Evolutionary conservation across 106 monocot species (phyloP).

Genomic region (Iris macrosiphon): DNA sequence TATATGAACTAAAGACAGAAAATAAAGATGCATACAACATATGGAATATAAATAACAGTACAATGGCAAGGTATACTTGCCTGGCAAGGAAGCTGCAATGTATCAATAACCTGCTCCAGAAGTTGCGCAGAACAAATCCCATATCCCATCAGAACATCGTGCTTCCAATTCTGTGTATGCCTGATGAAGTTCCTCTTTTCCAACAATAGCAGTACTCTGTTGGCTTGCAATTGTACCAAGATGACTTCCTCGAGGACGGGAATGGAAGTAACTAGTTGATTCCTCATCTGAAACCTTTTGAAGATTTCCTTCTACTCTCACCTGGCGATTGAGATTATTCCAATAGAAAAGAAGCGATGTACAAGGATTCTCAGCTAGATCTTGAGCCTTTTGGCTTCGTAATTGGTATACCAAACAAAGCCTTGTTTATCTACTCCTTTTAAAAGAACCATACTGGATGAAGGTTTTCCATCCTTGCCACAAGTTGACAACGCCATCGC

Average conservation of each 20-base stretch:
- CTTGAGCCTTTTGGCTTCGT: conserved; percentile 70
- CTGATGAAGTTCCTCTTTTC: conserved; percentile 60
- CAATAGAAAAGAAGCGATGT: conserved; percentile 90
- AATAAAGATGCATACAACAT: too few species aligned
- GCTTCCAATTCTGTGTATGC: conserved; percentile 60
- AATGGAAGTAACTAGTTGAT: conserved; percentile 85
- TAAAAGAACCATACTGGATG: conserved; percentile 82
- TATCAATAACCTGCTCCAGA: too few species aligned
- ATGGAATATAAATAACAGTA: too few species aligned
- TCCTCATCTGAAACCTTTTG: conserved; percentile 71
- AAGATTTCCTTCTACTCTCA: conserved; percentile 88
- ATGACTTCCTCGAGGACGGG: conserved; percentile 89
- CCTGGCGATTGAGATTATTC: conserved; percentile 84
- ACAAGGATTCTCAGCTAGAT: conserved; percentile 75
- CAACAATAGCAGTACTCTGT: conserved; percentile 70
- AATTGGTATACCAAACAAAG: conserved; percentile 97
- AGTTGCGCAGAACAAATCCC: too few species aligned
- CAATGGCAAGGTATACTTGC: too few species aligned
- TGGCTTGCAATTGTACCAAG: conserved; percentile 89
- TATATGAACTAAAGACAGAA: too few species aligned
- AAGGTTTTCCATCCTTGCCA: conserved; percentile 64
- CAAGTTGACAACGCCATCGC: conserved; percentile 92
- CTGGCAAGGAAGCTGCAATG: too few species aligned
- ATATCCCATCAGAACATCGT: conserved; percentile 81
- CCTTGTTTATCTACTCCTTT: conserved; percentile 81